Conservation (phyloP, 2,329 filamentous ascomycete species). For the Alternaria arborescens region DNA sequence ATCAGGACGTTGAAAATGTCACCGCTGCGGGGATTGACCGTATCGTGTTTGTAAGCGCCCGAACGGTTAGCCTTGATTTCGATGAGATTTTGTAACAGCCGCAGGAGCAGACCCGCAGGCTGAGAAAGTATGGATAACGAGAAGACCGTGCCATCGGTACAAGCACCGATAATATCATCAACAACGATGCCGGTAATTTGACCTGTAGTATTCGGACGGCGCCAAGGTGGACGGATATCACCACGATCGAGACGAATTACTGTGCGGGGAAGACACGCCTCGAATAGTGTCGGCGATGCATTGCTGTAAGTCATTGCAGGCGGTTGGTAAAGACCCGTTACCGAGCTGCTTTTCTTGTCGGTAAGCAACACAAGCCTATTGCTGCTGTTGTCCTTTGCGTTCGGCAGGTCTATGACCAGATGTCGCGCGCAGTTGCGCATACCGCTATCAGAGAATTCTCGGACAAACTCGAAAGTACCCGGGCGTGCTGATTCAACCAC, state of each 20-base stretch:
- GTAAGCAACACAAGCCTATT: constrained; percentile 42
- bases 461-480: constrained; percentile 27
- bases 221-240: constrained; percentile 53
- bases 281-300: constrained; percentile 50
- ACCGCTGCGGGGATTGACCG: constrained; percentile 23
- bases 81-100: constrained; percentile 74
- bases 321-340: constrained; percentile 44
- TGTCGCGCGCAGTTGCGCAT: constrained; percentile 40
- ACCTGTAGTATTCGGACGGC: constrained; percentile 20
- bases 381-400: neutral
- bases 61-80: constrained; percentile 30
- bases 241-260: constrained; percentile 61
- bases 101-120: constrained; percentile 72
- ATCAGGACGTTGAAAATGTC: constrained; percentile 35
- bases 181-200: constrained; percentile 49
- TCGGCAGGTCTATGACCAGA: constrained; percentile 29
- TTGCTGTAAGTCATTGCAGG: constrained; percentile 26
- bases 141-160: constrained; percentile 62
- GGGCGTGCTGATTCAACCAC: constrained; percentile 48
- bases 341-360: constrained; percentile 43
- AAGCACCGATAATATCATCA: constrained; percentile 60
- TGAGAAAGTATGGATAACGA: constrained; percentile 70
- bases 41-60: constrained; percentile 20
- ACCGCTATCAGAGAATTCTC: constrained; percentile 42
- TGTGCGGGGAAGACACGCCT: constrained; percentile 53